Evolutionary conservation across 2,329 filamentous ascomycete species (phyloP), one percentile per base, ranked within the genome.

Genomic region (Colletotrichum simmondsii): DNA sequence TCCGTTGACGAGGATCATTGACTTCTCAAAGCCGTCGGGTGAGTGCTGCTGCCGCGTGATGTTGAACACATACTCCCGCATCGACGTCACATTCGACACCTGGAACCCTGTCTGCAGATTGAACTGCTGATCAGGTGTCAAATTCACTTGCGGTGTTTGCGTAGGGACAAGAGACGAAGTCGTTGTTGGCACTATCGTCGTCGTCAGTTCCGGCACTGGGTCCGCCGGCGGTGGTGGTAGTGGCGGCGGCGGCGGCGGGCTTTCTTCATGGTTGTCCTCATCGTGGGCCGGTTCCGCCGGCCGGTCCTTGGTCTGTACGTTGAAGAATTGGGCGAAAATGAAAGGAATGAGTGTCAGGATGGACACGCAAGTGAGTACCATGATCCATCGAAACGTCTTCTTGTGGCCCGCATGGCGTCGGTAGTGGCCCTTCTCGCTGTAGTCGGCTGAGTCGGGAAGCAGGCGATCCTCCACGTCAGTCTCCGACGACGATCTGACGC

Each of bases 1-100:
- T 7, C 88, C 89, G 78, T 93, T 92, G 78, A 93, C 84, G 32
- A 93, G 84, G 73, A 95, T 87, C 10, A 85, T 86, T 3, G 82
- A 74, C 73, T 80, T 85, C 69, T 87, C 78, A 64, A 89, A 88
- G 24, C 91, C 90, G 77, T 92, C 91, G 0, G 89, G 89, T 0
- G 86, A 35, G 67, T 89, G 85, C 42, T 80, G 78, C 2, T 83
- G 86, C 19, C 88, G 84, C 67, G 83, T 87, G 71, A 91, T 80
- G 11, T 84, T 86, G 72, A 90, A 89, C 71, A 89, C 85, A 75
- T 90, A 91, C 56, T 83, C 82, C 8, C 90, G 82, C 2, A 90
- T 12, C 10, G 70, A 52, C n/a, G 70, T 72, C 26, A 10, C 1
- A 16, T 72, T 72, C 0, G 70, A 70, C 10, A 72, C 22, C 10